phyloP scores from a whole-genome alignment of 805 yeast genomes.

The Teunomyces gatunensis region DNA sequence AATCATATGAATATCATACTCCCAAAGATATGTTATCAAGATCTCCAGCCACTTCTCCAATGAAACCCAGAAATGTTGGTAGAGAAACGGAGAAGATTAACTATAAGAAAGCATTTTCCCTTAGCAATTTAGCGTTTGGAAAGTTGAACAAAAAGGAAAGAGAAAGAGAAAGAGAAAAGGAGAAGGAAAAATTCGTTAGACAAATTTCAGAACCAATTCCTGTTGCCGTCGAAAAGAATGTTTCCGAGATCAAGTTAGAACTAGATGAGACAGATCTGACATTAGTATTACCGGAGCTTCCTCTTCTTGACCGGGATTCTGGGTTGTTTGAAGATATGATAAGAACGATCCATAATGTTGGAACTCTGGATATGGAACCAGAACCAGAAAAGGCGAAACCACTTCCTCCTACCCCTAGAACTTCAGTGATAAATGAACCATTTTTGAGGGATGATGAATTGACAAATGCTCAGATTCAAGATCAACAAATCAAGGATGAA shows the following conservation, averaged over 20 bases:
- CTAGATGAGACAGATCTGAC: neutral
- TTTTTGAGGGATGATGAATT: constrained; percentile 43
- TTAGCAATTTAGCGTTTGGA: constrained; percentile 4
- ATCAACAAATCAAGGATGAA: constrained; percentile 34
- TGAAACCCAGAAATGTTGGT: neutral
- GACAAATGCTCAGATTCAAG: constrained; percentile 39
- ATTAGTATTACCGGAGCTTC: neutral
- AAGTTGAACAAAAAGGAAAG: neutral
- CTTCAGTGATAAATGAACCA: constrained; percentile 14
- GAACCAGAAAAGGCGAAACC: neutral
- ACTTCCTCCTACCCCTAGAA: neutral
- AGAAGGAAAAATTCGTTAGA: neutral
- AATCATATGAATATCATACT: neutral
- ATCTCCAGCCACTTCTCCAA: constrained; percentile 1
- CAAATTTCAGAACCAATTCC: neutral
- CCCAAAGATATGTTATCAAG: neutral
- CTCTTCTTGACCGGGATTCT: neutral
- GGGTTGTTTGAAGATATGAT: constrained; percentile 1
- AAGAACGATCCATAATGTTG: constrained; percentile 1
- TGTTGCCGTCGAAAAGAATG: neutral
- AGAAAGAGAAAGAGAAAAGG: neutral
- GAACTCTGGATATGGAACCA: neutral
- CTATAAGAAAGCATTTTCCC: constrained; percentile 7
- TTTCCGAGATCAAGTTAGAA: neutral
- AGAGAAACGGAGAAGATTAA: neutral